Percentiles rank a stretch among this genome's conserved stretches.
Evolutionary conservation across 2,329 filamentous ascomycete genomes (phyloP).

Genomic region (Nothophaeocryptopus gaeumannii): DNA sequence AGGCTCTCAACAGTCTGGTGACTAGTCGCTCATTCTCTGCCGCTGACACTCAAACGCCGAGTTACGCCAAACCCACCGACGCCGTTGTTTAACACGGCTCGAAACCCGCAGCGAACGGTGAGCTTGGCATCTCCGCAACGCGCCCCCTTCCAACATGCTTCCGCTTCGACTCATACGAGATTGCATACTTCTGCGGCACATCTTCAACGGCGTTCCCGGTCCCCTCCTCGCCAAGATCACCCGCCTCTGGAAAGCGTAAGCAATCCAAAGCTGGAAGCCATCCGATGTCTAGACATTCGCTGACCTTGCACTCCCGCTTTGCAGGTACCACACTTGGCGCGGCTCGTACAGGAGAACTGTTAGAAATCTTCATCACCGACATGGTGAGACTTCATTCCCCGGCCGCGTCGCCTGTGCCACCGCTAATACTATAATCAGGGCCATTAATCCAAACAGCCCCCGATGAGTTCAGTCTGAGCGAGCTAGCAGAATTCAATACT

Average conservation of each 20-base stretch:
- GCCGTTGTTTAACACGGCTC: too few relatives aligned
- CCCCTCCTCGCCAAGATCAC: constrained; percentile 23
- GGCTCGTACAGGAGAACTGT: constrained; percentile 15
- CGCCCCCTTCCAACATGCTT: not conserved
- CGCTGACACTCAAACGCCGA: too few relatives aligned
- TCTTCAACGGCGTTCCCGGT: constrained; percentile 18
- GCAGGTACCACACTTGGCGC: constrained; percentile 16
- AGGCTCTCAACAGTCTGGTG: too few relatives aligned
- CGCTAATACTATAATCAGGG: constrained; percentile 19
- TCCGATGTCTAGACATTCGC: too few relatives aligned
- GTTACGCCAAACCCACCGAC: too few relatives aligned
- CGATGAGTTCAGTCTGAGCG: constrained; percentile 3
- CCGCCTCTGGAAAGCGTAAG: constrained; percentile 17
- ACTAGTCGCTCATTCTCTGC: too few relatives aligned
- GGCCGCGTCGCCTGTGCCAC: constrained; percentile 13
- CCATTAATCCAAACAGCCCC: constrained; percentile 21
- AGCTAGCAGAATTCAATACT: too few relatives aligned
- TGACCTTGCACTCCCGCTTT: too few relatives aligned
- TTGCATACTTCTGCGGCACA: constrained; percentile 6
- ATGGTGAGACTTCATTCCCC: constrained; percentile 10
- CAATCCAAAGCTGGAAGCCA: too few relatives aligned
- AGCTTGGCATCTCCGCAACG: too few relatives aligned
- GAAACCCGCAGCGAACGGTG: too few relatives aligned
- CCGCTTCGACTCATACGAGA: constrained; percentile 3
- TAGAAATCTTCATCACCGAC: constrained; percentile 10